These are phyloP conservation scores for Asterella californica DNA, from an alignment of 225 moss, liverwort and hornwort species.

Conservation along the genomic window DNA sequence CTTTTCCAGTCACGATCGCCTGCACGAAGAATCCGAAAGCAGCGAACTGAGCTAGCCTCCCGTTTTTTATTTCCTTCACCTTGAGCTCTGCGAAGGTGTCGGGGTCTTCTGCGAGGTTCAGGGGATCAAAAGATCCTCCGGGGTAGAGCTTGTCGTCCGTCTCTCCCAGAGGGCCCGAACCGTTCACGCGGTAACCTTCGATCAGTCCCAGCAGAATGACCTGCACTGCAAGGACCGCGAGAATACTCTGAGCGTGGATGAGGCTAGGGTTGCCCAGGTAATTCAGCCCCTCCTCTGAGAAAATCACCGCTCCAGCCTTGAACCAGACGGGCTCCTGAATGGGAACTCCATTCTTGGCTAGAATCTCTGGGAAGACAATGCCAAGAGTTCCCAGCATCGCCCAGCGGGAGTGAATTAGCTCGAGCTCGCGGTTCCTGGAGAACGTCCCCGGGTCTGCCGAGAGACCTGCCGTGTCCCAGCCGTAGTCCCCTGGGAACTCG, in stretches of 20 bases:
- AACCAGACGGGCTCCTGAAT: constrained; percentile 57
- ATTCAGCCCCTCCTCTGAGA: constrained; percentile 41
- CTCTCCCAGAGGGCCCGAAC: constrained; percentile 31
- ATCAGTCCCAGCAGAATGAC: constrained; percentile 16
- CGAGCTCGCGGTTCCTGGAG: constrained; percentile 48
- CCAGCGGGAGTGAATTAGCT: constrained; percentile 55
- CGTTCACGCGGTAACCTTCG: constrained; percentile 23
- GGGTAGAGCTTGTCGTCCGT: constrained; percentile 38
- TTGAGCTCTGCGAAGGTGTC: constrained; percentile 50
- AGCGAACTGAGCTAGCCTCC: constrained; percentile 37
- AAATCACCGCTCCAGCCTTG: constrained; percentile 56
- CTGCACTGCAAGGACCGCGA: constrained; percentile 11
- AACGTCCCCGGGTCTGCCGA: constrained; percentile 52
- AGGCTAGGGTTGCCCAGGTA: constrained; percentile 38
- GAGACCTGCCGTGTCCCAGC: constrained; percentile 53
- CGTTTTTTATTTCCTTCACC: constrained; percentile 51
- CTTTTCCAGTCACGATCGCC: constrained; percentile 47
- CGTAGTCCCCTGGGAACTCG: constrained; percentile 56
- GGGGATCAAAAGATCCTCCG: constrained; percentile 36
- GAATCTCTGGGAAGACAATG: constrained; percentile 31
- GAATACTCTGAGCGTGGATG: constrained; percentile 25
- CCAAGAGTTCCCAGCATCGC: constrained; percentile 52
- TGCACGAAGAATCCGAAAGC: constrained; percentile 41
- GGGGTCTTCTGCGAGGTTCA: constrained; percentile 43
- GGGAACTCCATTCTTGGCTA: constrained; percentile 49